Evolutionary conservation across 2,329 filamentous ascomycete species (phyloP).

Genomic region (Alternaria triticina): DNA sequence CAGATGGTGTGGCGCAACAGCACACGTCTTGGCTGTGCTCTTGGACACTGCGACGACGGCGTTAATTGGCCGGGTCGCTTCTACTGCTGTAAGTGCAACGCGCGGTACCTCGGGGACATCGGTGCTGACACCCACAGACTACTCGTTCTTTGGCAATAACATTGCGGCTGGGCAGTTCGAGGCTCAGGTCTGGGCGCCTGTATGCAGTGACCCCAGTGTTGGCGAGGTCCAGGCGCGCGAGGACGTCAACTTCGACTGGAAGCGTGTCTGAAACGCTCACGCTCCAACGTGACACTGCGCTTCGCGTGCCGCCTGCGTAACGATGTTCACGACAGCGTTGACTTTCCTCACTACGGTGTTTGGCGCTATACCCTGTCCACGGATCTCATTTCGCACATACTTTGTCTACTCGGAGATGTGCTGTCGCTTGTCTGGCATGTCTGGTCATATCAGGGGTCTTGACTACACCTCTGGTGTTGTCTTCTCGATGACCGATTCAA

Average conservation of each 20-base stretch:
- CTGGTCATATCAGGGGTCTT: not conserved
- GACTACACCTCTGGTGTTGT: not conserved
- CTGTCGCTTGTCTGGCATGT: not conserved
- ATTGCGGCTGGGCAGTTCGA: constrained; percentile 36
- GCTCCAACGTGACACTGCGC: not conserved
- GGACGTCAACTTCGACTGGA: constrained; percentile 26
- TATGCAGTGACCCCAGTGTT: constrained; percentile 33
- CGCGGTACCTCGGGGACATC: fast-evolving
- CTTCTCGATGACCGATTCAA: not conserved
- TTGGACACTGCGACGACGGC: constrained; percentile 32
- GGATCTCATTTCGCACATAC: not conserved
- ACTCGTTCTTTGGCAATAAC: constrained; percentile 43
- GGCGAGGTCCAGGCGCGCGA: constrained; percentile 22
- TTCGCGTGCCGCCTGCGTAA: constrained; percentile 2
- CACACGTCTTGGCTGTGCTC: constrained; percentile 44
- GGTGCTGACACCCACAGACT: constrained; percentile 33
- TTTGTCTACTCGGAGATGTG: not conserved
- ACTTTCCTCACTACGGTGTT: not conserved
- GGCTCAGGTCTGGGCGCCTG: constrained; percentile 40
- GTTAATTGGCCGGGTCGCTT: constrained; percentile 38
- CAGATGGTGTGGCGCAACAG: constrained; percentile 50
- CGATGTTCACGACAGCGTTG: not conserved
- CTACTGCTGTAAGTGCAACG: constrained; percentile 42
- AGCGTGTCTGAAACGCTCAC: not conserved
- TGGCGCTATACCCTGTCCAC: not conserved